Conservation (phyloP, 768 basidiomycete genomes). For the Suillus bovinus region DNA sequence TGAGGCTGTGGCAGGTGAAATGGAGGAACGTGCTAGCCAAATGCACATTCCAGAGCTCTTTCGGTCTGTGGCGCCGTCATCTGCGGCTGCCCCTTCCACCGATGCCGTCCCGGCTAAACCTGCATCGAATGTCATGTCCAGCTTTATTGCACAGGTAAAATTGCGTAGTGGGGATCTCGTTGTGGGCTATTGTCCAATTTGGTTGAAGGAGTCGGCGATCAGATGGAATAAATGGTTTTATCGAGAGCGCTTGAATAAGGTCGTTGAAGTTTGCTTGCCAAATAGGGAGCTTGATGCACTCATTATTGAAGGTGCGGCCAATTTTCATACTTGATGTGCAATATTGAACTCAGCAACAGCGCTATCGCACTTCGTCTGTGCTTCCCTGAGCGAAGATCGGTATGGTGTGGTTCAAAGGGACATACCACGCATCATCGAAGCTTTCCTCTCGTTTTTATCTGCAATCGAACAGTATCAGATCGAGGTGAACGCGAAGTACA, state of each 20-base stretch:
- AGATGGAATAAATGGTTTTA: constrained; percentile 54
- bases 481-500: constrained; percentile 47
- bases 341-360: background rate
- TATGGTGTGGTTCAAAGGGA: constrained; percentile 60
- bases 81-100: too few relatives aligned
- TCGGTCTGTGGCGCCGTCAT: too few relatives aligned
- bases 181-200: constrained; percentile 32
- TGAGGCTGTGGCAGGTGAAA: too few relatives aligned
- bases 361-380: too few relatives aligned
- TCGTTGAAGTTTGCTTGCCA: constrained; percentile 56
- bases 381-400: too few relatives aligned
- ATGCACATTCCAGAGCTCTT: too few relatives aligned
- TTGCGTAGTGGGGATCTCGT: constrained; percentile 9
- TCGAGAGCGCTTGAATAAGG: constrained; percentile 50
- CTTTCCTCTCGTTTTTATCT: constrained; percentile 62
- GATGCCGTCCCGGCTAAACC: too few relatives aligned
- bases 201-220: constrained; percentile 25
- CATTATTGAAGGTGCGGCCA: constrained; percentile 54
- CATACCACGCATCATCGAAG: constrained; percentile 80
- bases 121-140: constrained; percentile 2
- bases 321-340: background rate
- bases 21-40: too few relatives aligned
- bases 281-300: constrained; percentile 63
- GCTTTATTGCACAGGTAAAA: constrained; percentile 5
- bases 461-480: constrained; percentile 66